phyloP scores from a whole-genome alignment of 2,329 filamentous ascomycete genomes.

The Rosellinia necatrix region DNA sequence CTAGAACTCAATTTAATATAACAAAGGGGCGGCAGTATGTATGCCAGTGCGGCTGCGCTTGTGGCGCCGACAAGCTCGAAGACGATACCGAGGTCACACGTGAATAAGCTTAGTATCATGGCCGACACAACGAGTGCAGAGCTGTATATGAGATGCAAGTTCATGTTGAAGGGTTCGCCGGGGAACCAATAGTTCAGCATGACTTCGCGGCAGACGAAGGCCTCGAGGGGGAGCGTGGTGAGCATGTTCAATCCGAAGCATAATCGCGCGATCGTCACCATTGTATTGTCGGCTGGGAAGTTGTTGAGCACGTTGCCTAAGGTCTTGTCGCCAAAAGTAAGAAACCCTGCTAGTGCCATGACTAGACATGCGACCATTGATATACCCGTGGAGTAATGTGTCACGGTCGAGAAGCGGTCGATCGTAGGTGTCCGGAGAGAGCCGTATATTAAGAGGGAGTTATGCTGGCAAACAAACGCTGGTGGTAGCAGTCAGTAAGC shows the following conservation, averaged over 20 bases:
- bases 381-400: conserved; percentile 88
- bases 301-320: conserved; percentile 98
- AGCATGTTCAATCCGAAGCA: conserved; percentile 99
- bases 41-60: conserved; percentile 89
- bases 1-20: conserved; percentile 89
- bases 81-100: conserved; percentile 90
- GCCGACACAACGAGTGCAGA: conserved; percentile 80
- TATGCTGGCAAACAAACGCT: conserved; percentile 82
- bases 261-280: conserved; percentile 93
- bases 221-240: conserved; percentile 92
- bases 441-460: conserved; percentile 95
- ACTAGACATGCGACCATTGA: conserved; percentile 90
- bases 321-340: conserved; percentile 91
- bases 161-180: conserved; percentile 75
- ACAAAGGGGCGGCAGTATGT: conserved; percentile 92
- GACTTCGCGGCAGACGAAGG: conserved; percentile 95
- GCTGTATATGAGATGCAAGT: conserved; percentile 85
- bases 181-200: conserved; percentile 84
- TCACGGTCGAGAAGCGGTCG: conserved; percentile 90
- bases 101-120: conserved; percentile 78
- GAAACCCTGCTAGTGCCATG: conserved; percentile 87
- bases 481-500: conserved; percentile 38
- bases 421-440: conserved; percentile 93
- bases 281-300: conserved; percentile 84
- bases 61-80: conserved; percentile 97